Conservation (phyloP, 768 basidiomycete genomes). For the Melanogaster broomeanus region DNA sequence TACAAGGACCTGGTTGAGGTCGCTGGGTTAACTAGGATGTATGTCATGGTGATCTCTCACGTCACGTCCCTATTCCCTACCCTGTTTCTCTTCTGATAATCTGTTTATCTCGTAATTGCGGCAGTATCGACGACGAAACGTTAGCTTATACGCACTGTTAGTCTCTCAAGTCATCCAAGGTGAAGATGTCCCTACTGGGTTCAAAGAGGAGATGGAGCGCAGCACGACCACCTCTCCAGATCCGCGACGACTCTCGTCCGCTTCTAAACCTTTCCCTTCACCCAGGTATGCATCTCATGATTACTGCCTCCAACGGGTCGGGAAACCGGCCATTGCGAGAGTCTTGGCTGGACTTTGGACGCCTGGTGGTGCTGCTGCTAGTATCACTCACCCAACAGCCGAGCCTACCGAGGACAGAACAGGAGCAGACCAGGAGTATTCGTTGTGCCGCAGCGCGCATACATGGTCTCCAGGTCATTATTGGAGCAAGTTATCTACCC, state of each 20-base stretch:
- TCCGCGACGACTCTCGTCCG: slow-evolving; percentile 57
- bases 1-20: slow-evolving; percentile 91
- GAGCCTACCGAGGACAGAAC: slow-evolving; percentile 34
- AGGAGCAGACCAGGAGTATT: slow-evolving; percentile 58
- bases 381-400: slow-evolving; percentile 32
- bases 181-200: neutral
- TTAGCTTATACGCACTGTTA: too few relatives aligned
- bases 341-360: too few relatives aligned
- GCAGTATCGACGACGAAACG: too few relatives aligned
- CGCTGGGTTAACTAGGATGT: slow-evolving; percentile 81
- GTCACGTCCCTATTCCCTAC: slow-evolving; percentile 72
- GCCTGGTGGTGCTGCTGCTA: slow-evolving; percentile 40
- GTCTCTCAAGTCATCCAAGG: neutral
- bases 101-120: too few relatives aligned
- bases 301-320: too few relatives aligned
- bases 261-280: slow-evolving; percentile 64
- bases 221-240: slow-evolving; percentile 17
- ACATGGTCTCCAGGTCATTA: too few relatives aligned
- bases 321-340: too few relatives aligned
- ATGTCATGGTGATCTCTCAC: neutral
- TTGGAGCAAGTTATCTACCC: slow-evolving; percentile 96
- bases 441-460: slow-evolving; percentile 90
- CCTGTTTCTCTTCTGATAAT: too few relatives aligned
- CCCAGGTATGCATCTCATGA: too few relatives aligned
- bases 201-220: slow-evolving; percentile 18